Conservation (phyloP, 768 basidiomycete species). For the Candolleomyces aberdarensis region DNA sequence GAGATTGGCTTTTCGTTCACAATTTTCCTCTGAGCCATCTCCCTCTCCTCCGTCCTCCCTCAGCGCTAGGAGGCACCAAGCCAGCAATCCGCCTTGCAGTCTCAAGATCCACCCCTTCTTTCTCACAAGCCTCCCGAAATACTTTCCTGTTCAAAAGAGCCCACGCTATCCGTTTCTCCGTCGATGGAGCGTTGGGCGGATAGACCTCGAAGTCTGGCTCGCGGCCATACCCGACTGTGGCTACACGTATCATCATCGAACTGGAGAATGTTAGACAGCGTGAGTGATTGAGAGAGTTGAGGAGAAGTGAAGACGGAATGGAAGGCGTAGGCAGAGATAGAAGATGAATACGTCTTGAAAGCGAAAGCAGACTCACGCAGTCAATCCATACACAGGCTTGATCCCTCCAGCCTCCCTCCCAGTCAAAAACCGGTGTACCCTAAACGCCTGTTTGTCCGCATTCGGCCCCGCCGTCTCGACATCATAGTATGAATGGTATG, state of each 20-base stretch:
- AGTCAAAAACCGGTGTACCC: conserved; percentile 80
- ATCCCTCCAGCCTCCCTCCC: conserved; percentile 82
- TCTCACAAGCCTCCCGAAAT: conserved; percentile 36
- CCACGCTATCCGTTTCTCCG: conserved; percentile 42
- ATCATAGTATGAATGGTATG: conserved; percentile 68
- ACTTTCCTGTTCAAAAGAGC: conserved; percentile 33
- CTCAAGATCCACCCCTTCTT: conserved; percentile 36
- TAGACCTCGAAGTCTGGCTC: conserved; percentile 42
- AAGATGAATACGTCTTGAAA: neutral
- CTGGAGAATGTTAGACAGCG: conserved; percentile 20
- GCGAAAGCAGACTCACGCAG: conserved; percentile 57
- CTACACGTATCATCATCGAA: conserved; percentile 42
- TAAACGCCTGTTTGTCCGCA: conserved; percentile 31
- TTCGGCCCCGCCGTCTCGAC: conserved; percentile 40
- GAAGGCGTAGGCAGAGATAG: neutral
- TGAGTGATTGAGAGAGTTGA: no score
- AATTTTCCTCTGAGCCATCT: conserved; percentile 10
- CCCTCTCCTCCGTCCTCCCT: conserved; percentile 4
- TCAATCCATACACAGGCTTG: conserved; percentile 87
- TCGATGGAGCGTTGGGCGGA: conserved; percentile 30
- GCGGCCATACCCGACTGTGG: conserved; percentile 42
- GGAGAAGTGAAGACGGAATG: no score
- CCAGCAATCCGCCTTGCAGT: conserved; percentile 22
- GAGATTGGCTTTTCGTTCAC: neutral
- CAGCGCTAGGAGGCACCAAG: neutral